phyloP scores from a whole-genome alignment of 495 filamentous ascomycete genomes.

The Penicillium samsonianum region DNA sequence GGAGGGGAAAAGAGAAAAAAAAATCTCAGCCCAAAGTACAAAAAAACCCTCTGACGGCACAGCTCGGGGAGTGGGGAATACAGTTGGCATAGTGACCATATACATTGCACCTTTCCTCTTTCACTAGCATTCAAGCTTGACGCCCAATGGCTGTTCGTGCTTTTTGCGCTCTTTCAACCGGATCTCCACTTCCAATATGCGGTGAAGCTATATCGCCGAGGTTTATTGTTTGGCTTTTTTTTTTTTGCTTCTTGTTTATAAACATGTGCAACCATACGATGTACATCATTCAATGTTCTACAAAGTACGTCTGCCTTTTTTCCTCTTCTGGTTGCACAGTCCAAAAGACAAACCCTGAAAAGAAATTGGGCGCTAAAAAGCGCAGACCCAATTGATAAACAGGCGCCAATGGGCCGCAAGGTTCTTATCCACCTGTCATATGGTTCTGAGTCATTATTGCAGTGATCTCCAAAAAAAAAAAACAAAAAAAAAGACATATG shows the following conservation, averaged over 20 bases:
- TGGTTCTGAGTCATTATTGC: slow-evolving; percentile 8
- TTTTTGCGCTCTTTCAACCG: neutral
- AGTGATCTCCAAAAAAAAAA: neutral
- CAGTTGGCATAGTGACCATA: slow-evolving; percentile 17
- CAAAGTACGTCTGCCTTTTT: neutral
- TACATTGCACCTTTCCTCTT: neutral
- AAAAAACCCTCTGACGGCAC: slow-evolving; percentile 6
- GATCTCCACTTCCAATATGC: neutral
- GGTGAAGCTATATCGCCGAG: neutral
- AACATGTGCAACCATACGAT: neutral
- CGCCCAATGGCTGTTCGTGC: neutral
- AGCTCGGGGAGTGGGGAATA: slow-evolving; percentile 2
- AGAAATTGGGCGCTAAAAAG: slow-evolving; percentile 1
- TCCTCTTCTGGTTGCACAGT: neutral
- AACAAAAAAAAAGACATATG: neutral
- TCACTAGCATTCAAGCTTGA: no score
- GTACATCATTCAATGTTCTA: neutral
- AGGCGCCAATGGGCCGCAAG: slow-evolving; percentile 6
- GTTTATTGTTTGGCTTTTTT: neutral
- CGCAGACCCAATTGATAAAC: slow-evolving; percentile 2
- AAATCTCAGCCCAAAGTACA: slow-evolving; percentile 5
- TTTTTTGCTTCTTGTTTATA: neutral
- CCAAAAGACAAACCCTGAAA: neutral
- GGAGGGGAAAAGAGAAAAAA: slow-evolving; percentile 3
- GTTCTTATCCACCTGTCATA: slow-evolving; percentile 13